Conservation (phyloP, 768 basidiomycete species). For the Phylloporus arenicola region DNA sequence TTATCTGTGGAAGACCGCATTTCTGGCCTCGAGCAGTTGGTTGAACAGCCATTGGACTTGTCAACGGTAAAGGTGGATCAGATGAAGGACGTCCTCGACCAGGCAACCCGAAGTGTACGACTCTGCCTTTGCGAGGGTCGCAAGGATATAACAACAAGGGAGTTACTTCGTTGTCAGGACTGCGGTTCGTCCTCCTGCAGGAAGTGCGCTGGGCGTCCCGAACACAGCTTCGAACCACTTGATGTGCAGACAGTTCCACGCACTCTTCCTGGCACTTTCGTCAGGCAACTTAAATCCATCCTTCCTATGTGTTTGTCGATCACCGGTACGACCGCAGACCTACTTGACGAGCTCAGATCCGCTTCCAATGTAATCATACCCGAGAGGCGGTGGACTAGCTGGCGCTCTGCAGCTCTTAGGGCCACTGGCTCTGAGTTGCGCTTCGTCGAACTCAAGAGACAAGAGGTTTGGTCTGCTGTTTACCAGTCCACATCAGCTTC, state of each 20-base stretch:
- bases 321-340: constrained; percentile 40
- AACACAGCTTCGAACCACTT: constrained; percentile 66
- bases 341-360: constrained; percentile 49
- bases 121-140: constrained; percentile 92
- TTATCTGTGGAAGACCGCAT: constrained; percentile 46
- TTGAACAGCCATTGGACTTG: constrained; percentile 62
- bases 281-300: constrained; percentile 67
- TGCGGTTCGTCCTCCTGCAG: constrained; percentile 78
- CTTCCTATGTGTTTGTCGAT: constrained; percentile 85
- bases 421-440: constrained; percentile 62
- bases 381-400: constrained; percentile 57
- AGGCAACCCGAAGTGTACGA: constrained; percentile 67
- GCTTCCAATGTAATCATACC: constrained; percentile 40
- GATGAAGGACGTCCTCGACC: constrained; percentile 51
- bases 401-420: constrained; percentile 62
- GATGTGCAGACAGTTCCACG: constrained; percentile 51
- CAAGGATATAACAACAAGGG: constrained; percentile 62
- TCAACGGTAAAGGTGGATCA: constrained; percentile 45
- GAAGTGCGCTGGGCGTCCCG: constrained; percentile 86
- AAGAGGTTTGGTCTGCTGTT: constrained; percentile 79
- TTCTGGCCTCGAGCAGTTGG: constrained; percentile 66
- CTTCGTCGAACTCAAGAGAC: constrained; percentile 82
- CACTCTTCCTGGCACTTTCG: constrained; percentile 67
- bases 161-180: constrained; percentile 64
- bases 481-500: constrained; percentile 68